phyloP scores from a whole-genome alignment of 495 filamentous ascomycete genomes.

The Ascobolus immersus region DNA sequence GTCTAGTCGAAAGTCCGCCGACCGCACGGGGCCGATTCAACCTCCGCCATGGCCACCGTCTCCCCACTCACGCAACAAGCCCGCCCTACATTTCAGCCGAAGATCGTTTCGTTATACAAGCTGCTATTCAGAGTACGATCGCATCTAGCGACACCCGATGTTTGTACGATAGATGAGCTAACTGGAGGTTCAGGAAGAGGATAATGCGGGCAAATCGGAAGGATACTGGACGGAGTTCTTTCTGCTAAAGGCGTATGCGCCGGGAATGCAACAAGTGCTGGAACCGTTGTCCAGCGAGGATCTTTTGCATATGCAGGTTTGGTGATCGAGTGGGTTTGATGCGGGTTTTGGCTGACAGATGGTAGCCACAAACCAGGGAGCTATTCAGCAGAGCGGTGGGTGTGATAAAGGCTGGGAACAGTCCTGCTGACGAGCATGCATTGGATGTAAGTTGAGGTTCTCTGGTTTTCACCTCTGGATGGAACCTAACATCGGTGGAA shows the following conservation, averaged over 20 bases:
- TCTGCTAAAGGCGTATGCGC: conserved; percentile 50
- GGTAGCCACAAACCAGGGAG: conserved; percentile 42
- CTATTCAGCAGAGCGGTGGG: conserved; percentile 49
- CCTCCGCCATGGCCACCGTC: conserved; percentile 4
- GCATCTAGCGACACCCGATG: neutral
- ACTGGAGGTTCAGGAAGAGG: conserved; percentile 14
- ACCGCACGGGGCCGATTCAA: neutral
- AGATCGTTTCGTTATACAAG: conserved; percentile 77
- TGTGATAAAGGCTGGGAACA: conserved; percentile 34
- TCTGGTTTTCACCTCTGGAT: conserved; percentile 1
- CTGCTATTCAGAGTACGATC: conserved; percentile 48
- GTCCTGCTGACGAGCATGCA: conserved; percentile 48
- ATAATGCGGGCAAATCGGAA: conserved; percentile 43
- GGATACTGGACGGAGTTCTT: conserved; percentile 97
- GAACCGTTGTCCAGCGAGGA: conserved; percentile 44
- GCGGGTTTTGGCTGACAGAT: neutral
- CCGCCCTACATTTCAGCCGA: conserved; percentile 82
- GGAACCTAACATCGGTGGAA: too few species aligned
- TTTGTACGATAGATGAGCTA: conserved; percentile 12
- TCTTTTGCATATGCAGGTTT: conserved; percentile 46
- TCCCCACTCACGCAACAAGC: conserved; percentile 85
- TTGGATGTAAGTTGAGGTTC: conserved; percentile 50
- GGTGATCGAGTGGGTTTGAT: conserved; percentile 13
- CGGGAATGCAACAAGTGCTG: conserved; percentile 38
- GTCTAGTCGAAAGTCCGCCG: neutral